phyloP scores from a whole-genome alignment of 805 yeast genomes.

The Sungouiella thailandica region DNA sequence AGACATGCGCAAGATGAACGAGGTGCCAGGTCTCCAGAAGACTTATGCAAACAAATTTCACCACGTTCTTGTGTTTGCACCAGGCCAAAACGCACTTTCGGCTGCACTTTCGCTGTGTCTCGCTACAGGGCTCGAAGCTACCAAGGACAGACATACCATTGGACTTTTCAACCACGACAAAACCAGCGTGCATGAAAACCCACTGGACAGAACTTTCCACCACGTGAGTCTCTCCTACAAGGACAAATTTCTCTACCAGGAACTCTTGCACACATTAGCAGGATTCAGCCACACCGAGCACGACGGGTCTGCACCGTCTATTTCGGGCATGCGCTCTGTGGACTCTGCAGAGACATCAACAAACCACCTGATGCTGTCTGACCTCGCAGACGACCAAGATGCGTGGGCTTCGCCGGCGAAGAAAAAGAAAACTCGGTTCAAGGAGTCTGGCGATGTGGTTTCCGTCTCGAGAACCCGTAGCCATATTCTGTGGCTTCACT shows the following conservation, averaged over 20 bases:
- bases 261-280: conserved; percentile 6
- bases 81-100: conserved; percentile 3
- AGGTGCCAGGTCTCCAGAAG: conserved; percentile 1
- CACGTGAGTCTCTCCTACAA: conserved; percentile 7
- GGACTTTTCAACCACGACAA: no score
- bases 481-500: conserved; percentile 12
- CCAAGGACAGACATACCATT: conserved; percentile 2
- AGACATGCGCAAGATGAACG: conserved; percentile 5
- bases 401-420: background rate
- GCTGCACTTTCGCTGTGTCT: conserved; percentile 5
- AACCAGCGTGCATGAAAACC: no score
- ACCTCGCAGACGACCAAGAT: background rate
- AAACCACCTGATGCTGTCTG: no score
- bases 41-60: conserved; percentile 8
- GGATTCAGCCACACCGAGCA: conserved; percentile 1
- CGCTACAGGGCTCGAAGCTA: conserved; percentile 1
- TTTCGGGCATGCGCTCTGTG: no score
- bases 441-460: no score
- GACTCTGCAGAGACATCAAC: no score
- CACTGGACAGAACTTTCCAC: conserved; percentile 3
- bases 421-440: no score
- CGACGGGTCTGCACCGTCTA: background rate
- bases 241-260: conserved; percentile 11
- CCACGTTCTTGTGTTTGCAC: conserved; percentile 12
- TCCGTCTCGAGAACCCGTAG: no score